Percentiles rank a stretch among this genome's conserved stretches.
These are phyloP conservation scores for Inga leiocalycina DNA, from an alignment of 306 rosid species.

Conservation along the genomic window DNA sequence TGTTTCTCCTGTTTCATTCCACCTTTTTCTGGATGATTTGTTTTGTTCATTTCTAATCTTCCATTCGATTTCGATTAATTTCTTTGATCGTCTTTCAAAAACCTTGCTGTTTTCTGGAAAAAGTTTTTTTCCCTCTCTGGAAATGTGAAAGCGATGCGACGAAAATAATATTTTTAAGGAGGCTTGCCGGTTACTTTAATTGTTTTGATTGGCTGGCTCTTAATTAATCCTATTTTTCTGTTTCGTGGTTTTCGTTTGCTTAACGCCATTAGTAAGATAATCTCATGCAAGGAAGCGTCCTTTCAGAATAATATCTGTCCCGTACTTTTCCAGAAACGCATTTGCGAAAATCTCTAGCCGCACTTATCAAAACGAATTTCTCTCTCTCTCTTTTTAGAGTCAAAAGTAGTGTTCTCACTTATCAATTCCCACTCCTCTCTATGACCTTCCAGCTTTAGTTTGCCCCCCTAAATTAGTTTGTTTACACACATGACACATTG, in stretches of 20 bases:
- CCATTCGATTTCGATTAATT: neutral
- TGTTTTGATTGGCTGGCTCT: constrained; percentile 5
- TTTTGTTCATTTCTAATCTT: neutral
- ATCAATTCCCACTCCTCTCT: neutral
- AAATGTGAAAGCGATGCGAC: constrained; percentile 20
- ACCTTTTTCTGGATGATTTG: neutral
- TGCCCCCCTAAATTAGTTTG: neutral
- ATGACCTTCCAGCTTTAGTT: neutral
- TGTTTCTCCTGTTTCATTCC: neutral
- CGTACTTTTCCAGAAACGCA: neutral
- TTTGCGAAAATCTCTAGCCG: neutral
- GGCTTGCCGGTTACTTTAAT: neutral
- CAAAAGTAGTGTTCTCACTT: constrained; percentile 15
- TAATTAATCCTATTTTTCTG: neutral
- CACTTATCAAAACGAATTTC: neutral
- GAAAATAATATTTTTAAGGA: neutral
- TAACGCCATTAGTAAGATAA: neutral
- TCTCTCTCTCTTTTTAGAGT: neutral
- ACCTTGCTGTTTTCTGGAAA: neutral
- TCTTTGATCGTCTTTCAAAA: neutral
- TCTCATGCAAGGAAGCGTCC: neutral
- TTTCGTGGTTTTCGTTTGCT: neutral
- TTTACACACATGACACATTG: neutral
- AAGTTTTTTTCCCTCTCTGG: neutral
- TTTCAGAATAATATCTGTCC: neutral